Evolutionary conservation across 768 basidiomycete genomes (phyloP).

Genomic region (Coprinopsis cinerea): DNA sequence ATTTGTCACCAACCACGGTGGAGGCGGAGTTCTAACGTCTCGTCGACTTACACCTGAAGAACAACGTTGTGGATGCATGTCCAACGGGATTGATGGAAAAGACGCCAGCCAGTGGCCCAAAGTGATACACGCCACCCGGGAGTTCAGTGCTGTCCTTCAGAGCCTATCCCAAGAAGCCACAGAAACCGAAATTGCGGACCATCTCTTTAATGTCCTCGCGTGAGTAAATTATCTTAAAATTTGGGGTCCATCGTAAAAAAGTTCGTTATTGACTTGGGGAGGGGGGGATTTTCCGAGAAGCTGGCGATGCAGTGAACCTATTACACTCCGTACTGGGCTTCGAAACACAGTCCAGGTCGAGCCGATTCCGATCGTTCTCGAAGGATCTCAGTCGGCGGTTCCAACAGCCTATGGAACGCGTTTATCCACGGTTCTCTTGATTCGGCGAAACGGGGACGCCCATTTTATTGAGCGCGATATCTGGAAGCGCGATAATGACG

Average conservation of each 20-base stretch:
- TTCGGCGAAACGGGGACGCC: conserved; percentile 53
- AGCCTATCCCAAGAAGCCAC: conserved; percentile 28
- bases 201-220: conserved; percentile 64
- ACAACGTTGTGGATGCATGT: conserved; percentile 51
- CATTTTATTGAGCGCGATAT: conserved; percentile 69
- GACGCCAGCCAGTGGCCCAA: conserved; percentile 70
- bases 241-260: conserved; percentile 9
- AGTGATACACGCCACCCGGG: conserved; percentile 49
- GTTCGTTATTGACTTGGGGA: conserved; percentile 2
- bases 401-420: conserved; percentile 56
- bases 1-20: conserved; percentile 68
- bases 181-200: conserved; percentile 50
- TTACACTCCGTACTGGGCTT: conserved; percentile 46
- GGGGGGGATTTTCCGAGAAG: conserved; percentile 25
- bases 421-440: conserved; percentile 63
- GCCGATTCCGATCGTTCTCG: conserved; percentile 39
- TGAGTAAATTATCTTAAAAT: conserved; percentile 34
- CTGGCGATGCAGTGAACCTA: conserved; percentile 39
- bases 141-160: conserved; percentile 40
- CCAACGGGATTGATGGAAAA: conserved; percentile 69
- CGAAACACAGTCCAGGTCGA: conserved; percentile 58
- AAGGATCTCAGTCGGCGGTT: conserved; percentile 18
- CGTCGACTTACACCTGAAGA: conserved; percentile 50
- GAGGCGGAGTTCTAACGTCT: conserved; percentile 49
- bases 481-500: conserved; percentile 43